Percentiles rank a stretch among this genome's conserved stretches.
phyloP scores from a whole-genome alignment of 2,329 filamentous ascomycete genomes.

The Fusarium phyllophilum region DNA sequence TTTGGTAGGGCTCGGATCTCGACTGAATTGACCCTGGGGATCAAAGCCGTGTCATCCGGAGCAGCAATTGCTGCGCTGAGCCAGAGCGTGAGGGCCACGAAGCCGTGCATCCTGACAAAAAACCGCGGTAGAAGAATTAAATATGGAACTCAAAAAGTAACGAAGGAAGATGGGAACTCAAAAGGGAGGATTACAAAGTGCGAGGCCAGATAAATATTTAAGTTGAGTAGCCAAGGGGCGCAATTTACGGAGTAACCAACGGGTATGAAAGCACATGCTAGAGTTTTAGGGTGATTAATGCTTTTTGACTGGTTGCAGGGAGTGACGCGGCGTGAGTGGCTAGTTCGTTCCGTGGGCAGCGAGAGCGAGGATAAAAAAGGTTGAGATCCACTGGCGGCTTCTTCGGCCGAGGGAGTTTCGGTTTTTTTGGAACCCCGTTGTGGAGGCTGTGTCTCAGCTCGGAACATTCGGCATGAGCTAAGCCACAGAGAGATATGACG shows the following conservation, averaged over 20 bases:
- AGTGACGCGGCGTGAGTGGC: background rate
- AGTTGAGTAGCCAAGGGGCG: background rate
- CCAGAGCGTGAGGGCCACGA: background rate
- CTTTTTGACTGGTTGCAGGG: background rate
- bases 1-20: conserved; percentile 9
- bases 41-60: conserved; percentile 1
- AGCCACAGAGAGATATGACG: background rate
- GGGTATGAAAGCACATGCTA: background rate
- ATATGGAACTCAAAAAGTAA: too few species aligned
- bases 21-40: background rate
- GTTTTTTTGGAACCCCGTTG: background rate
- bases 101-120: background rate
- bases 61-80: background rate
- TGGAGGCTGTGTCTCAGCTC: background rate
- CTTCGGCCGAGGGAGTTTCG: background rate
- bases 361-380: background rate
- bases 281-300: background rate
- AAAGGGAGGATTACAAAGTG: too few species aligned
- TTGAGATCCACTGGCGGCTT: background rate
- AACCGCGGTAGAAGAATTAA: background rate
- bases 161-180: background rate
- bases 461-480: background rate
- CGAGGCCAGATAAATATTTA: background rate
- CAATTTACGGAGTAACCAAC: background rate
- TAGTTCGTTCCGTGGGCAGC: background rate